Evolutionary conservation across 176 grass and related monocot genomes (phyloP), one percentile per base, ranked within the genome.

Genomic region (barley (Hordeum vulgare)): DNA sequence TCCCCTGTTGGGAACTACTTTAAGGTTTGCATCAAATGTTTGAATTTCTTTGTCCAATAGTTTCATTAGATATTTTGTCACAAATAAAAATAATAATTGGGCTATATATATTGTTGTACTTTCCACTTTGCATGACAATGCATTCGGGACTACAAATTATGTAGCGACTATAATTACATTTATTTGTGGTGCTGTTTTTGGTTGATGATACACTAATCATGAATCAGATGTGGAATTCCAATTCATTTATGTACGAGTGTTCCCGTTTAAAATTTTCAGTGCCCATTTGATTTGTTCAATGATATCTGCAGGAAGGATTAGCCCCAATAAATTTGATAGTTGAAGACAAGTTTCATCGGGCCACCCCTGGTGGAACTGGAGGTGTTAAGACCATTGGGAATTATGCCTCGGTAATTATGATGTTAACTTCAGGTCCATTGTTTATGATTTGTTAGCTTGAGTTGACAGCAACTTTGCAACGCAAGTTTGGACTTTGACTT

Each of bases 1-100:
- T 91, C 96, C 78, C 96, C 96, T 93, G 93, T 98, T 90, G 96
- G 96, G 31, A 98, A 95, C 72, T 98, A 95, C 79, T 98, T 98
- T 69, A 98, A 95, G 96, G 96, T 98, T 74, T 27, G 90, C 81
- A 39, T 29, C 24, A 21, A 29, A 61, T 56, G 0, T 57, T 75
- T 77, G 49, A 66, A 35, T 6, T 73, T 81, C 40, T 67, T 25
- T 3, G 18, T 80, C 33, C 71, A 74, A 40, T 78, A 28, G 39
- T 53, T 79, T 53, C 12, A 2, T 23, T 37, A 82, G 6, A 31
- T 44, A 68, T 37, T 13, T 58, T 9, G 0, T 24, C 35, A 27
- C 42, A 87, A 79, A 76, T 67, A 58, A 82, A 82, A 25, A 18
- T 51, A 65, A 71, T 14, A 5, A 27, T 42, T 86, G 64, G 35